Evolutionary conservation across 768 basidiomycete genomes (phyloP).

Genomic region (Amyloporia xantha): DNA sequence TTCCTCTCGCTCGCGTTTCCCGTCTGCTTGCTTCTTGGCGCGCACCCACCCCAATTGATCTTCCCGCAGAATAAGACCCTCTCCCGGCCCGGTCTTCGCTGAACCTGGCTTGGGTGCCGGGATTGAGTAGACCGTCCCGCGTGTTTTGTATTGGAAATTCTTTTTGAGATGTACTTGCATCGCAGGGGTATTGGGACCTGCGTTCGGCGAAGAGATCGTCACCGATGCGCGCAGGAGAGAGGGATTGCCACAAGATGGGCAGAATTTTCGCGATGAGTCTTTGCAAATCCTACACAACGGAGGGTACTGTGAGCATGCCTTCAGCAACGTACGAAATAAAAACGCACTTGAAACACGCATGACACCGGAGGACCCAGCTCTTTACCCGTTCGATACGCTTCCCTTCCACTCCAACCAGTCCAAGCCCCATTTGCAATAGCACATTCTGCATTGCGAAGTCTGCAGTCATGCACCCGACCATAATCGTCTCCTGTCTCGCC

Average conservation of each 20-base stretch:
- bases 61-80: conserved; percentile 84
- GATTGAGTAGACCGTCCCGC: conserved; percentile 90
- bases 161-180: conserved; percentile 91
- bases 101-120: conserved; percentile 86
- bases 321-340: neutral
- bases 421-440: conserved; percentile 87
- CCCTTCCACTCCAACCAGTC: conserved; percentile 84
- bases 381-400: conserved; percentile 87
- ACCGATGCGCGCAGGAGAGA: conserved; percentile 89
- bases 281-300: conserved; percentile 73
- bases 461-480: conserved; percentile 90
- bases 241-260: conserved; percentile 93
- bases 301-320: conserved; percentile 1
- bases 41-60: conserved; percentile 86
- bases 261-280: conserved; percentile 91
- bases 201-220: conserved; percentile 65
- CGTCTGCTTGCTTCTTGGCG: conserved; percentile 73
- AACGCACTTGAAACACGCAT: conserved; percentile 97
- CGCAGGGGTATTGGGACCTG: conserved; percentile 51
- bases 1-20: conserved; percentile 73
- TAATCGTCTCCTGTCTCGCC: conserved; percentile 38
- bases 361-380: conserved; percentile 94
- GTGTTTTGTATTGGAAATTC: conserved; percentile 90
- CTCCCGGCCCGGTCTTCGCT: conserved; percentile 76
- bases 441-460: conserved; percentile 99